Evolutionary conservation across 2,329 filamentous ascomycete genomes (phyloP).

Genomic region (Neofusicoccum sp.): DNA sequence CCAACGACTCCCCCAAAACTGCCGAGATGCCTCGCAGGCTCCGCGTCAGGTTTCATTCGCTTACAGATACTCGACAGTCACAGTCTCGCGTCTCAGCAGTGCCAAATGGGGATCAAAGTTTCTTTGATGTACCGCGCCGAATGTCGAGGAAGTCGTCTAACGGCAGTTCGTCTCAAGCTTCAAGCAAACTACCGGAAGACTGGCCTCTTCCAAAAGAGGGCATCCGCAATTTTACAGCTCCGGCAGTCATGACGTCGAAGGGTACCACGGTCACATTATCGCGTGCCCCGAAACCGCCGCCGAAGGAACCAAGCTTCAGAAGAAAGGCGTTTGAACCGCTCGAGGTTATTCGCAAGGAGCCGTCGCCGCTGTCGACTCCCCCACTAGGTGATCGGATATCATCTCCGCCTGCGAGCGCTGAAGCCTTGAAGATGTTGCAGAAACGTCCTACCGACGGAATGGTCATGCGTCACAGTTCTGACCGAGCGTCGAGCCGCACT

Average conservation of each 20-base stretch:
- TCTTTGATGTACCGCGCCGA: not conserved
- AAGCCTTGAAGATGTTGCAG: not conserved
- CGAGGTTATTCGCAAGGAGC: constrained; percentile 9
- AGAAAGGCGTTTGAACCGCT: not conserved
- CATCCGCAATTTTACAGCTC: constrained; percentile 13
- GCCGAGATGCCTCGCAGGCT: constrained; percentile 3
- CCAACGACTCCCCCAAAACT: constrained; percentile 5
- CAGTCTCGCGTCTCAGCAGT: not conserved
- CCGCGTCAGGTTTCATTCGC: constrained; percentile 11
- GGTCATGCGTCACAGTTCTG: not conserved
- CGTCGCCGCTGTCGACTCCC: not conserved
- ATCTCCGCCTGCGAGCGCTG: not conserved
- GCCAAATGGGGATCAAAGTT: not conserved
- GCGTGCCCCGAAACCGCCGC: not conserved
- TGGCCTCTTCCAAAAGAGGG: constrained; percentile 6
- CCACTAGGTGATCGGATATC: not conserved
- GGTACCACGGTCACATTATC: constrained; percentile 9
- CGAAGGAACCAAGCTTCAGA: not conserved
- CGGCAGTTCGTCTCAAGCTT: not conserved
- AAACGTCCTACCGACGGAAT: not conserved
- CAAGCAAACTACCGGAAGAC: not conserved
- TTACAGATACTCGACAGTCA: constrained; percentile 18
- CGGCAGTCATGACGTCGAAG: constrained; percentile 8
- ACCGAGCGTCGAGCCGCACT: constrained; percentile 5
- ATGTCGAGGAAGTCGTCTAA: not conserved